Base-by-base conservation (phyloP, 75 land plant genomes). In the Azolla pinnata region DNA sequence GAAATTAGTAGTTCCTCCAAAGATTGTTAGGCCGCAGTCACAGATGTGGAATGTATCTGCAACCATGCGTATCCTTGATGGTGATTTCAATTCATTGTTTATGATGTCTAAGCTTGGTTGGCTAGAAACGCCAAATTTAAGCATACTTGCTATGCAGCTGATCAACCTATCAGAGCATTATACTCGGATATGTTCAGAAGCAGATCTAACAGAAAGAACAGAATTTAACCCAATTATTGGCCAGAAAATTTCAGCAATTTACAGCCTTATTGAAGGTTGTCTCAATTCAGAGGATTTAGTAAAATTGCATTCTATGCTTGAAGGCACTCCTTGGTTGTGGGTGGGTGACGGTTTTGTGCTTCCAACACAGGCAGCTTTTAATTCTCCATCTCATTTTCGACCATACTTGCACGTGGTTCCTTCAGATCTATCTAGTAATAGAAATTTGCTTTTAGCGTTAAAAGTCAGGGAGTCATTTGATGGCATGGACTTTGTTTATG, bases 41-140 rank as follows among this genome's bases (percentile, higher is more conserved):
- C 88, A 92, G 51, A 88, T 88, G 84, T 87, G 95, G 92, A 53
- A 74, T 56, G 86, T 92, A 0, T 92, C 97, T 18, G 81, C 77
- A 24, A 65, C 72, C 2, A 75, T 88, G 84, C 70, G 82, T 26
- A 75, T 92, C 21, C 75, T 92, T 33, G 95, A 88, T 65, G 97
- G 86, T 44, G 84, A 84, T 44, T 77, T 73, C 57, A 51, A 31
- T 45, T 84, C 86, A 46, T 44, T 31, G 21, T 67, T 69, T 26
- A 61, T 92, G 16, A 75, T 77, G 61, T 20, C 21, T 0, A 88
- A 76, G 48, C 81, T 92, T 67, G 97, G 97, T 27, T 92, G 97
- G 97, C 40, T 70, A 56, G 73, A 82, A 26, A 29, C 24, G 9
- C 84, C 74, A 16, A 73, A 67, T 54, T 38, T 69, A 3, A 47